Base-by-base conservation (phyloP, 768 basidiomycete species). In the Tulasnella calospora region DNA sequence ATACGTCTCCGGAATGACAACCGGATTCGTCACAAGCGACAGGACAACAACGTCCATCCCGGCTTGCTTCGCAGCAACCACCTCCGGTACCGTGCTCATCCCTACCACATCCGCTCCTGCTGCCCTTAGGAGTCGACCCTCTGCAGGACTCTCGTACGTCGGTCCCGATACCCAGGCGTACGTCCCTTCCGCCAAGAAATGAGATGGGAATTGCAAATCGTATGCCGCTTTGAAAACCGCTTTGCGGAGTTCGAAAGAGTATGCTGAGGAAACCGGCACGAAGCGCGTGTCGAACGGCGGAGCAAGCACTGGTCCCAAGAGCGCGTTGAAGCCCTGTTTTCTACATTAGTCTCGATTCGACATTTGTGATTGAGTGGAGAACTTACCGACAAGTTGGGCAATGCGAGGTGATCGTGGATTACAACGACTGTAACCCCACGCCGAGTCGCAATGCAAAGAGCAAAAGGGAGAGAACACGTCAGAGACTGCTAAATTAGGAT, bases 91-190 rank as follows among this genome's bases (percentile, higher is more conserved):
- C 0, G 95, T 96, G 81, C 93, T 94, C 95, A 96, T 96, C 1
- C 95, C 95, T 1, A 96, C 95, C n/a, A 95, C 92, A 81, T 94
- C 94, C 0, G 92, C 95, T 3, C 95, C 95, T 0, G 89, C 90
- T 10, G 85, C 84, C 21, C 92, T 86, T 55, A 96, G 85, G 84
- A 95, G 90, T 71, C 91, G 86, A 41, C 94, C 95, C 81, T 97
- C 95, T 0, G 94, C 94, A 2, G 92, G 90, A 0, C 93, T 94
- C 85, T 96, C 95, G 82, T 96, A 96, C 10, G 94, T 93, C 19
- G 95, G 95, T 0, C 95, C 95, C 40, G 90, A 88, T 70, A 96
- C 95, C 93, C 94, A 96, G 0, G 94, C 94, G 81, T 96, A 96
- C 2, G 89, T 90, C 0, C 95, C 95, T 83, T 96, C 95, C 2